These are phyloP conservation scores for Gigaspora rosea DNA, from an alignment of 192 early-diverging fungal species.

Conservation along the genomic window DNA sequence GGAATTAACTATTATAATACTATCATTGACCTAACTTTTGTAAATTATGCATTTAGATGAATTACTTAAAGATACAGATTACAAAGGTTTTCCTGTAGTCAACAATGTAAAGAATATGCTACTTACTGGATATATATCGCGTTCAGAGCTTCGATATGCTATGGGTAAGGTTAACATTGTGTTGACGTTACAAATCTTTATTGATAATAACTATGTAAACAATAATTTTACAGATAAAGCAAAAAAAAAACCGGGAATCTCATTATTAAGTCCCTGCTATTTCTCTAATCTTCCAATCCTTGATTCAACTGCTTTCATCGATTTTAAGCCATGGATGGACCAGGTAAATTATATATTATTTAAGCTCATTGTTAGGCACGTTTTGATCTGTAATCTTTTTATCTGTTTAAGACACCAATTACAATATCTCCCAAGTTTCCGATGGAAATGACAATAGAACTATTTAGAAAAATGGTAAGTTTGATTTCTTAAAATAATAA, in stretches of 20 bases:
- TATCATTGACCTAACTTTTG: not conserved
- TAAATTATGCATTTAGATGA: constrained; percentile 19
- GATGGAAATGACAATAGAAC: constrained; percentile 66
- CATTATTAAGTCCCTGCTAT: constrained; percentile 31
- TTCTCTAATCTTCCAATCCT: constrained; percentile 40
- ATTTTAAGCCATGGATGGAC: constrained; percentile 72
- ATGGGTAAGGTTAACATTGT: constrained; percentile 33
- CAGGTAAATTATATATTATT: constrained; percentile 22
- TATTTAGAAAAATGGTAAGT: constrained; percentile 61
- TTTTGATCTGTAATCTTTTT: not conserved
- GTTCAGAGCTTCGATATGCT: constrained; percentile 58
- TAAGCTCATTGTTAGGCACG: not conserved
- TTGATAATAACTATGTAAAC: not conserved
- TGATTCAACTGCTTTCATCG: constrained; percentile 46
- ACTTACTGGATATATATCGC: constrained; percentile 71
- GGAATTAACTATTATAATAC: not conserved
- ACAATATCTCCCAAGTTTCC: constrained; percentile 63
- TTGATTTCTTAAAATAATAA: not conserved
- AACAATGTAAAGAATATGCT: constrained; percentile 55
- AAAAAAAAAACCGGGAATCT: constrained; percentile 36
- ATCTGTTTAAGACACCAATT: constrained; percentile 51
- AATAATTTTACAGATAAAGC: constrained; percentile 35
- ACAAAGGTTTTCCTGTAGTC: constrained; percentile 77
- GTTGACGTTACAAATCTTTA: not conserved
- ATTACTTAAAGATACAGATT: constrained; percentile 54